phyloP scores from a whole-genome alignment of 345 rosid species.

The Trapa bicornis region DNA sequence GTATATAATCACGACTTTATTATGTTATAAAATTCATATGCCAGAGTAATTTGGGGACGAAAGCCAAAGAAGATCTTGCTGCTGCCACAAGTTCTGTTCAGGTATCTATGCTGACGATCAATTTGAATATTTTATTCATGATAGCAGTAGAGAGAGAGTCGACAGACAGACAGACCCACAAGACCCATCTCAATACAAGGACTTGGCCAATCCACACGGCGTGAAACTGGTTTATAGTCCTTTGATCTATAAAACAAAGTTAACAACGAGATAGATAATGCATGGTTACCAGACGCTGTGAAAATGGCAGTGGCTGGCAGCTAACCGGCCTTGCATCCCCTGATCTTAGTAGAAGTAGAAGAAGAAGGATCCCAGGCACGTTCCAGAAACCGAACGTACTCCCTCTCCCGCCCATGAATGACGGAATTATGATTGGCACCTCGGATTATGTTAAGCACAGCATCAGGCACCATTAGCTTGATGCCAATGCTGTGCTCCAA shows the following conservation, averaged over 20 bases:
- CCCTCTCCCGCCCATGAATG: slow-evolving; percentile 39
- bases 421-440: slow-evolving; percentile 38
- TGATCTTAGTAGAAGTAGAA: not conserved
- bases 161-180: no score
- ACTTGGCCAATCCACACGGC: no score
- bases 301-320: not conserved
- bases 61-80: slow-evolving; percentile 99
- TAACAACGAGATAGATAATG: no score
- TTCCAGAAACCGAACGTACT: slow-evolving; percentile 33
- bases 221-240: no score
- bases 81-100: slow-evolving; percentile 95
- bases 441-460: slow-evolving; percentile 26
- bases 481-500: slow-evolving; percentile 41
- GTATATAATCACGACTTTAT: not conserved
- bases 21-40: slow-evolving; percentile 5
- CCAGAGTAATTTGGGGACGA: slow-evolving; percentile 94
- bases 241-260: no score
- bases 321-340: no score
- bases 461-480: slow-evolving; percentile 31
- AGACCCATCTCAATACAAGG: no score
- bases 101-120: slow-evolving; percentile 31
- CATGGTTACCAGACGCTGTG: not conserved
- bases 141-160: no score
- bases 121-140: not conserved
- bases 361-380: slow-evolving; percentile 31